These are phyloP conservation scores for Conoideocrella luteorostrata DNA, from an alignment of 2,329 filamentous ascomycete genomes.

Conservation along the genomic window DNA sequence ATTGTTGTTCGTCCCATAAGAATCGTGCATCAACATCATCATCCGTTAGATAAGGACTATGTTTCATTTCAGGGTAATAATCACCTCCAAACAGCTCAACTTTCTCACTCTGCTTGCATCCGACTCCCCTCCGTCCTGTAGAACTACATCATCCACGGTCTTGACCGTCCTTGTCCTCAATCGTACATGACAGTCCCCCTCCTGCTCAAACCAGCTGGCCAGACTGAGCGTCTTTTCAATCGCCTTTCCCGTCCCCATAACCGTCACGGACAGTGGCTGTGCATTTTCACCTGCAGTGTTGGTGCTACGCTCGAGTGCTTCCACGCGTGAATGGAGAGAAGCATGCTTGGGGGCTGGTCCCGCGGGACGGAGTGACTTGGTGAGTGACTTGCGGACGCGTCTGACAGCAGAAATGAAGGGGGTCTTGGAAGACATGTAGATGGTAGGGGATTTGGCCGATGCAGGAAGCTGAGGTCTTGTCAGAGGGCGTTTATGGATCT, in stretches of 20 bases:
- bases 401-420: slow-evolving; percentile 64
- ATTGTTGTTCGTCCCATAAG: too few species aligned
- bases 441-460: slow-evolving; percentile 37
- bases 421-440: slow-evolving; percentile 60
- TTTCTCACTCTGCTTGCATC: slow-evolving; percentile 38
- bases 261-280: slow-evolving; percentile 35
- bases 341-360: slow-evolving; percentile 41
- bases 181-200: slow-evolving; percentile 51
- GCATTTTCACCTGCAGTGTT: slow-evolving; percentile 15
- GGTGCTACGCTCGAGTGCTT: slow-evolving; percentile 31
- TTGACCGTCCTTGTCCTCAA: slow-evolving; percentile 56
- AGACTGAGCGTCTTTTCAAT: slow-evolving; percentile 57
- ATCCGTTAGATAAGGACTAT: too few species aligned
- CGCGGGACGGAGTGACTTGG: slow-evolving; percentile 38
- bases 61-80: slow-evolving; percentile 38
- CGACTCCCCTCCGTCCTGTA: slow-evolving; percentile 30
- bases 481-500: slow-evolving; percentile 43
- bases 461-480: slow-evolving; percentile 33
- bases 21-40: too few species aligned
- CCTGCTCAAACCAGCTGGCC: slow-evolving; percentile 58
- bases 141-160: slow-evolving; percentile 61
- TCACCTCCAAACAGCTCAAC: slow-evolving; percentile 46
- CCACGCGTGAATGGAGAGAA: slow-evolving; percentile 40
- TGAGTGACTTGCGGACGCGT: slow-evolving; percentile 57
- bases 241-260: slow-evolving; percentile 61